Base-by-base conservation (phyloP, 768 basidiomycete genomes). In the Pisolithus orientalis region DNA sequence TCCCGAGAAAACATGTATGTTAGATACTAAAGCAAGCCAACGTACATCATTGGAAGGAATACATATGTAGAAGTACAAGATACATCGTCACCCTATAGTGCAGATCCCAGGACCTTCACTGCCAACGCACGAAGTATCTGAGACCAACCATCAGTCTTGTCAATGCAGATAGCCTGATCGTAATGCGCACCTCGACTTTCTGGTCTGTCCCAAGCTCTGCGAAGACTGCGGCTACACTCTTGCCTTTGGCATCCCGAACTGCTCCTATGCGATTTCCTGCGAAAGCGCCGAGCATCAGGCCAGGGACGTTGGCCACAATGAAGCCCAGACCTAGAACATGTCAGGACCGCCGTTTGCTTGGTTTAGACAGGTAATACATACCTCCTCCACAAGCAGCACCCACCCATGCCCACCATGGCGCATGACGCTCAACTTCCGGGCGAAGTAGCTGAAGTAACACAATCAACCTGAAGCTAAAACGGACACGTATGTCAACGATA, bases 211-310 rank as follows among this genome's bases (percentile, higher is more conserved):
- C 85, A 25, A 96, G 75, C 21, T 87, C 80, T 44, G 75, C 70
- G 66, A 97, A 97, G 16, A 96, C 94, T 8, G 86, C 79, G 2
- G 89, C 92, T 24, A 97, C 93, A 55, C 87, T 87, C 77, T 90
- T 92, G 9, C 94, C 89, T 72, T 97, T 97, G 4, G 94, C 94
- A 62, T 97, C 94, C 52, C 94, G 76, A 44, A 97, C 76, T 3
- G 93, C 91, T 40, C 94, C 94, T 28, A 96, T 70, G n/a, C 90
- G 75, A 64, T 94, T 95, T 0, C 94, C 94, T 0, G 91, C 90
- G 58, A 85, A 79, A 3, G 86, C 90, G 47, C 94, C 94, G 17
- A 94, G 76, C 72, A 94, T 79, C 13, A 91, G 73, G 6, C 93
- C 93, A 8, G 93, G 93, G 1, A 94, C 62, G 61, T 94, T 96